These are phyloP conservation scores for Neospora caninum DNA, from an alignment of 169 alveolate species.

Conservation along the genomic window DNA sequence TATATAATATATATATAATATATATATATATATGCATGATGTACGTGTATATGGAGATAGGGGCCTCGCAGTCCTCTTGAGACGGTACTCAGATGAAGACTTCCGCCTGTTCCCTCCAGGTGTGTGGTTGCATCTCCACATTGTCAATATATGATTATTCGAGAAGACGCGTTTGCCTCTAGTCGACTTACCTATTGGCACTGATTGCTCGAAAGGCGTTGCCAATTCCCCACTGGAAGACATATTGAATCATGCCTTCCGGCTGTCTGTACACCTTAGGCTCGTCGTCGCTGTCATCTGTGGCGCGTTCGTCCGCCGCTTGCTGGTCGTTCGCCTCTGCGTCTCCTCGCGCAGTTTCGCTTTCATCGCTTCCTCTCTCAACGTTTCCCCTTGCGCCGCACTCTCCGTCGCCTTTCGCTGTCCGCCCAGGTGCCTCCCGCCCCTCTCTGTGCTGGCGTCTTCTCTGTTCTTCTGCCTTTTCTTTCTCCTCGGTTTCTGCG, in stretches of 20 bases:
- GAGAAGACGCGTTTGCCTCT: background rate
- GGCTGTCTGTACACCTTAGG: constrained; percentile 36
- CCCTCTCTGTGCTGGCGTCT: background rate
- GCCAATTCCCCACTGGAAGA: constrained; percentile 39
- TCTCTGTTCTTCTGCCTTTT: background rate
- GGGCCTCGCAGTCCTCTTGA: no score
- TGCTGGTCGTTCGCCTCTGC: background rate
- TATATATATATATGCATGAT: background rate
- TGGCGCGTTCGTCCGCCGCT: background rate
- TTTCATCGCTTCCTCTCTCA: background rate
- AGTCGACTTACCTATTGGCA: constrained; percentile 16
- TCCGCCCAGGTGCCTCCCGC: no score
- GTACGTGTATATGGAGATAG: no score
- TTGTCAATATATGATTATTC: background rate
- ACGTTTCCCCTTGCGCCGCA: background rate
- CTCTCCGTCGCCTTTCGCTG: background rate
- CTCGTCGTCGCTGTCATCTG: background rate
- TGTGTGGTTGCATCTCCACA: no score
- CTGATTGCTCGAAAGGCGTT: constrained; percentile 34
- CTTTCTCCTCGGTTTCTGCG: background rate
- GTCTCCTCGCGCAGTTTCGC: background rate
- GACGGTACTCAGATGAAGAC: no score
- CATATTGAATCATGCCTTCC: constrained; percentile 17
- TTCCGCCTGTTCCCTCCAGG: no score
- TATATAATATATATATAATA: no score